Evolutionary conservation across 2,329 filamentous ascomycete genomes (phyloP).

Genomic region (Cercospora canescens): DNA sequence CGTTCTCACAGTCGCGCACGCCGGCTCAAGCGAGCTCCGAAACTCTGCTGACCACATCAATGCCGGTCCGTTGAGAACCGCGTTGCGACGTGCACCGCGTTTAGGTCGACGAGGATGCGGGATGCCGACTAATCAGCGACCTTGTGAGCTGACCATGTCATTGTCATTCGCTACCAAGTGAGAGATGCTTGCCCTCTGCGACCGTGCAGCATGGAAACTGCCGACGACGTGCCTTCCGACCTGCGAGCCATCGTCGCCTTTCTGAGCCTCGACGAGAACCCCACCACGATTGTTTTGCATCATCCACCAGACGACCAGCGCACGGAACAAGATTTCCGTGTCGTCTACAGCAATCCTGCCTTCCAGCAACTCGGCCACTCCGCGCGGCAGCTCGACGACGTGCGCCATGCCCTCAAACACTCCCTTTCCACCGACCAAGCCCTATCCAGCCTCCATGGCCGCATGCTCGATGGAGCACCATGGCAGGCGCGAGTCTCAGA

Average conservation of each 20-base stretch:
- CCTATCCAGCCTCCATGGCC: slow-evolving; percentile 12
- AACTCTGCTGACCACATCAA: background rate
- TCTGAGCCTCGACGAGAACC: slow-evolving; percentile 24
- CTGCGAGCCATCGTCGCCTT: slow-evolving; percentile 24
- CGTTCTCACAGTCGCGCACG: background rate
- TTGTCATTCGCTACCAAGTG: background rate
- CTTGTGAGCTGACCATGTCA: background rate
- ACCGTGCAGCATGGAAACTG: background rate
- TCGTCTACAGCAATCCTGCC: slow-evolving; percentile 21
- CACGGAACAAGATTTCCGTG: background rate
- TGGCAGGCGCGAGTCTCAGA: slow-evolving; percentile 21
- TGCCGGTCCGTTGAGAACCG: background rate
- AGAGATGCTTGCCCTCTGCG: background rate
- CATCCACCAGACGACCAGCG: background rate
- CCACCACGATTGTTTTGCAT: slow-evolving; percentile 21
- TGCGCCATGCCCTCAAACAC: slow-evolving; percentile 9
- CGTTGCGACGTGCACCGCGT: background rate
- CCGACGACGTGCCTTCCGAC: slow-evolving; percentile 19
- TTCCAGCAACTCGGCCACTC: slow-evolving; percentile 11
- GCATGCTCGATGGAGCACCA: slow-evolving; percentile 14
- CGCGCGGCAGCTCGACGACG: slow-evolving; percentile 9
- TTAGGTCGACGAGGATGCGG: background rate
- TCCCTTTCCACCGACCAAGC: background rate
- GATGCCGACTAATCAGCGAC: background rate
- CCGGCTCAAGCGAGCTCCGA: background rate